Percentiles rank a stretch among this genome's conserved stretches.
phyloP scores from a whole-genome alignment of 225 moss, liverwort and hornwort species.

The Pseudisothecium myosuroides region DNA sequence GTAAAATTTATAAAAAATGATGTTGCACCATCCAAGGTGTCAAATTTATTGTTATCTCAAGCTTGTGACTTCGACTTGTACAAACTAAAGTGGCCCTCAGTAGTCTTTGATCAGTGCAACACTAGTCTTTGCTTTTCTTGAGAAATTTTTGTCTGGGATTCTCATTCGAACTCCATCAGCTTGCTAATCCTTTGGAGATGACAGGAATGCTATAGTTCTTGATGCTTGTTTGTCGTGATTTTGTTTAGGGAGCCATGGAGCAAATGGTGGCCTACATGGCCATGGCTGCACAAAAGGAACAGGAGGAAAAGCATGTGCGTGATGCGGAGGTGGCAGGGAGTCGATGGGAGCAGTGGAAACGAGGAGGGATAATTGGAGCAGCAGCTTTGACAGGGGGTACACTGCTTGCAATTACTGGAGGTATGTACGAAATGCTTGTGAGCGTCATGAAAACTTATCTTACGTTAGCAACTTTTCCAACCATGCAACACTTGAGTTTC shows the following conservation, averaged over 20 bases:
- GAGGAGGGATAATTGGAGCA: conserved; percentile 77
- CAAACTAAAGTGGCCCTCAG: not conserved
- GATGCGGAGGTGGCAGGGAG: conserved; percentile 31
- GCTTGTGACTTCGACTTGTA: not conserved
- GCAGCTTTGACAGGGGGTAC: conserved; percentile 91
- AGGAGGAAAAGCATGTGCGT: conserved; percentile 22
- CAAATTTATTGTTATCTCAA: not conserved
- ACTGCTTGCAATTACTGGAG: conserved; percentile 83
- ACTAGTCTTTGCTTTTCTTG: not conserved
- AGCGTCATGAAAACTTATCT: not conserved
- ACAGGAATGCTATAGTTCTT: not conserved
- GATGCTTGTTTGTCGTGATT: not conserved
- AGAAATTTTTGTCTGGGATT: not conserved
- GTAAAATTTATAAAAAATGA: not conserved
- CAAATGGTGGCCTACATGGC: conserved; percentile 98
- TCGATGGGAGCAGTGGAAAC: conserved; percentile 72
- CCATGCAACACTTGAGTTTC: not conserved
- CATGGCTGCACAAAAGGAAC: conserved; percentile 73
- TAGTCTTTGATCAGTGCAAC: not conserved
- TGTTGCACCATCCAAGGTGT: not conserved
- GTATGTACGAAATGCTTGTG: not conserved
- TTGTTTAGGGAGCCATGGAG: conserved; percentile 82
- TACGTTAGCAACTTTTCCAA: not conserved
- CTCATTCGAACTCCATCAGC: not conserved
- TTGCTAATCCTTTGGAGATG: not conserved